phyloP scores from a whole-genome alignment of 495 filamentous ascomycete genomes.

The Friedmanniomyces simplex region DNA sequence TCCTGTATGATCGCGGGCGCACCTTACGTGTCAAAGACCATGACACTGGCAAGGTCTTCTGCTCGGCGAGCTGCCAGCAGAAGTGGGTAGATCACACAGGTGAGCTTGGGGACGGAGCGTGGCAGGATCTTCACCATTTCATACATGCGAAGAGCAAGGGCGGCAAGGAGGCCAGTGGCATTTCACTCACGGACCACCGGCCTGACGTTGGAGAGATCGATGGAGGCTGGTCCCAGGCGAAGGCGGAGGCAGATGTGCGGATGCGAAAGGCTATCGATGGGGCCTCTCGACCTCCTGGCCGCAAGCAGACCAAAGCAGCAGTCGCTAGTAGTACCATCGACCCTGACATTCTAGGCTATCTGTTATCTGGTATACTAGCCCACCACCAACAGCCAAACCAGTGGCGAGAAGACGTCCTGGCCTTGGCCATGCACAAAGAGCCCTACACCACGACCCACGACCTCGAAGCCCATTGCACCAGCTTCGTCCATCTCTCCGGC shows the following conservation, averaged over 20 bases:
- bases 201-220: not conserved
- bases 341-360: constrained; percentile 23
- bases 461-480: constrained; percentile 22
- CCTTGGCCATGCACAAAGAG: constrained; percentile 18
- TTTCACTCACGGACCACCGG: not conserved
- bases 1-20: constrained; percentile 28
- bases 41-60: constrained; percentile 27
- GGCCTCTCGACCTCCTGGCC: not conserved
- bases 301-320: not conserved
- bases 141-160: not conserved
- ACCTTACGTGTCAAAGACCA: constrained; percentile 20
- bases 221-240: not conserved
- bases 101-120: constrained; percentile 22
- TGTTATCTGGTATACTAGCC: constrained; percentile 25
- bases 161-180: not conserved
- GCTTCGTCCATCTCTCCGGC: constrained; percentile 27
- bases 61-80: constrained; percentile 17
- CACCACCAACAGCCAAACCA: constrained; percentile 6
- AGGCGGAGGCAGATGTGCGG: not conserved
- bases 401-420: constrained; percentile 7
- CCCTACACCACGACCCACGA: constrained; percentile 25
- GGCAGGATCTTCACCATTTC: constrained; percentile 11
- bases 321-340: constrained; percentile 11
- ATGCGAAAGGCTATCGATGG: not conserved
- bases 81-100: constrained; percentile 20